Evolutionary conservation across 768 basidiomycete genomes (phyloP).

Genomic region (Fibroporia radiculosa): DNA sequence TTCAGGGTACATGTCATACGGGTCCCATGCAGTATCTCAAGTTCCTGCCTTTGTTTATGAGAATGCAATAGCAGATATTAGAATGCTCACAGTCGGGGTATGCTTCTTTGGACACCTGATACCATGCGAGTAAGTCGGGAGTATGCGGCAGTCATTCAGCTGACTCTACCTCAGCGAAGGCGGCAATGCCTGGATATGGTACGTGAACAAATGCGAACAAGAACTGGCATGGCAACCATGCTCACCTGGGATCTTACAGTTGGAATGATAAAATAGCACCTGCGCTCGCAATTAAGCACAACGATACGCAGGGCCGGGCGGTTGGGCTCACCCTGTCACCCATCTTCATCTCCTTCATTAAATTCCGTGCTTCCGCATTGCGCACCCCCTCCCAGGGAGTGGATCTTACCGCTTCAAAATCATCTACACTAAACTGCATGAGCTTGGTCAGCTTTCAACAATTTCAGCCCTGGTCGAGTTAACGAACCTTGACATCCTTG

Average conservation of each 20-base stretch:
- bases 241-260: constrained; percentile 74
- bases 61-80: neutral
- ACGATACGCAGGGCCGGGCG: neutral
- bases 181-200: constrained; percentile 57
- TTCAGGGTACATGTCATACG: constrained; percentile 36
- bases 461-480: constrained; percentile 8
- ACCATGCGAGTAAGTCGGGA: neutral
- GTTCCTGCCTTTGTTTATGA: constrained; percentile 5
- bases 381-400: constrained; percentile 88
- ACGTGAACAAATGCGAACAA: neutral
- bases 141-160: neutral
- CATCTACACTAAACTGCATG: constrained; percentile 74
- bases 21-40: constrained; percentile 85
- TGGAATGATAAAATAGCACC: constrained; percentile 86
- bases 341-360: constrained; percentile 74
- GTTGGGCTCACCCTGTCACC: constrained; percentile 55
- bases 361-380: constrained; percentile 74
- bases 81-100: constrained; percentile 77
- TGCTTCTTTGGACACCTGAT: constrained; percentile 69
- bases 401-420: constrained; percentile 63
- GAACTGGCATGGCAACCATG: neutral
- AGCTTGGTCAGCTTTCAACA: neutral
- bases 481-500: constrained; percentile 69
- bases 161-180: constrained; percentile 60
- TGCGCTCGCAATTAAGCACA: constrained; percentile 20